phyloP scores from a whole-genome alignment of 768 basidiomycete species.

The Suillus americanus region DNA sequence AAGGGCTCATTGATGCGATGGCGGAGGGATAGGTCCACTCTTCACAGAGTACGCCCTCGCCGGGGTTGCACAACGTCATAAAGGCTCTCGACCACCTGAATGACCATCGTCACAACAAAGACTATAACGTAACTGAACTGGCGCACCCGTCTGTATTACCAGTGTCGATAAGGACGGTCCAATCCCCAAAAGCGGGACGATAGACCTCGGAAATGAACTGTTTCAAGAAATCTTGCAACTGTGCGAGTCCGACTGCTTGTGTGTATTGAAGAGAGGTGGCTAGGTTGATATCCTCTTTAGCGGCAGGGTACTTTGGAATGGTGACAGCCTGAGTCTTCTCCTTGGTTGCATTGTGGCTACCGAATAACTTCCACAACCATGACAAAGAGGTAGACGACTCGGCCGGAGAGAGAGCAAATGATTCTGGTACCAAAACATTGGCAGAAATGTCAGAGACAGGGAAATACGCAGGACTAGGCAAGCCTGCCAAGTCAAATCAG shows the following conservation, averaged over 20 bases:
- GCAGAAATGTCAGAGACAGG: constrained; percentile 65
- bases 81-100: constrained; percentile 52
- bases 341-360: constrained; percentile 27
- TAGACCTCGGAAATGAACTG: constrained; percentile 34
- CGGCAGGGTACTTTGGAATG: constrained; percentile 60
- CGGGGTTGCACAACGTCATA: constrained; percentile 62
- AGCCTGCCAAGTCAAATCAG: constrained; percentile 37
- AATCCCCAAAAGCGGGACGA: constrained; percentile 63
- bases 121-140: constrained; percentile 12
- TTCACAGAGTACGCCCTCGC: constrained; percentile 54
- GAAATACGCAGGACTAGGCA: constrained; percentile 69
- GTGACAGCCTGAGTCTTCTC: constrained; percentile 48
- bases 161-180: constrained; percentile 51
- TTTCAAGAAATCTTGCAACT: constrained; percentile 40
- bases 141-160: constrained; percentile 69
- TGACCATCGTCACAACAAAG: constrained; percentile 11
- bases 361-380: constrained; percentile 63
- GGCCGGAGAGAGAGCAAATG: constrained; percentile 40
- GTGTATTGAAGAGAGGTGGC: constrained; percentile 72
- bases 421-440: constrained; percentile 49
- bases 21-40: constrained; percentile 82
- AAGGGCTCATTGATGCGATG: constrained; percentile 30
- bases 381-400: constrained; percentile 37
- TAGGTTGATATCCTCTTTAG: constrained; percentile 54
- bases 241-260: constrained; percentile 1